A percentile compares a stretch with the other conserved stretches of the same genome.
Evolutionary conservation across 2,329 filamentous ascomycete genomes (phyloP).

Genomic region (Trichophyton schoenleinii): DNA sequence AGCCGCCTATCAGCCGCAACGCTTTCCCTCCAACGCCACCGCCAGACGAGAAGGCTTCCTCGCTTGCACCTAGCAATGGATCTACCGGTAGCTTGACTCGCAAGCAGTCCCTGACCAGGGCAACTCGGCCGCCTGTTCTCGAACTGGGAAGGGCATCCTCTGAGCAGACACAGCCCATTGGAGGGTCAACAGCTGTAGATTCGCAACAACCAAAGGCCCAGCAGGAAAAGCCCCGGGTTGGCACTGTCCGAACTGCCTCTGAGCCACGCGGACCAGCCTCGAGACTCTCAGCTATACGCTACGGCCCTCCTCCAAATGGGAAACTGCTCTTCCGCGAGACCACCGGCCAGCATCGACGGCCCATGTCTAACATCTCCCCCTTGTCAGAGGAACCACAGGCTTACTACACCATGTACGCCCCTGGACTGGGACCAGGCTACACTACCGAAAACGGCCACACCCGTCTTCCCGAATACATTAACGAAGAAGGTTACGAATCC

Average conservation of each 20-base stretch:
- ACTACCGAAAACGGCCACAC: slow-evolving; percentile 18
- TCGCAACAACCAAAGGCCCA: slow-evolving; percentile 8
- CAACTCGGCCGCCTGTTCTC: slow-evolving; percentile 35
- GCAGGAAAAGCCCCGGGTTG: slow-evolving; percentile 32
- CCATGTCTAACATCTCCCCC: slow-evolving; percentile 21
- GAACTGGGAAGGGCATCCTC: slow-evolving; percentile 23
- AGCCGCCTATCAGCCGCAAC: slow-evolving; percentile 64
- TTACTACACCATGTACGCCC: slow-evolving; percentile 13
- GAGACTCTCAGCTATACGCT: slow-evolving; percentile 22
- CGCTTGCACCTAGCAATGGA: slow-evolving; percentile 11
- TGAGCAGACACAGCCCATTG: slow-evolving; percentile 12
- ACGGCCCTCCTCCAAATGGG: slow-evolving; percentile 6
- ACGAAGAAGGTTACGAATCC: slow-evolving; percentile 60
- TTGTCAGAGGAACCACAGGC: slow-evolving; percentile 17
- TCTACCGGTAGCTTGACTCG: slow-evolving; percentile 27
- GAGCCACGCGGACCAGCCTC: slow-evolving; percentile 37
- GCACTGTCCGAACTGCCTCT: slow-evolving; percentile 39
- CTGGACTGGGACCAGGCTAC: slow-evolving; percentile 21
- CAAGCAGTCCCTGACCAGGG: slow-evolving; percentile 39
- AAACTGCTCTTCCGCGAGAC: slow-evolving; percentile 21
- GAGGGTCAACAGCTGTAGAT: slow-evolving; percentile 18
- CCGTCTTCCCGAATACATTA: slow-evolving; percentile 52
- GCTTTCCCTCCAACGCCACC: slow-evolving; percentile 97
- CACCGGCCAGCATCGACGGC: slow-evolving; percentile 20
- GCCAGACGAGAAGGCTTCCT: slow-evolving; percentile 59